These are phyloP conservation scores for Penicillium antarcticum DNA, from an alignment of 495 filamentous ascomycete species.

Conservation along the genomic window DNA sequence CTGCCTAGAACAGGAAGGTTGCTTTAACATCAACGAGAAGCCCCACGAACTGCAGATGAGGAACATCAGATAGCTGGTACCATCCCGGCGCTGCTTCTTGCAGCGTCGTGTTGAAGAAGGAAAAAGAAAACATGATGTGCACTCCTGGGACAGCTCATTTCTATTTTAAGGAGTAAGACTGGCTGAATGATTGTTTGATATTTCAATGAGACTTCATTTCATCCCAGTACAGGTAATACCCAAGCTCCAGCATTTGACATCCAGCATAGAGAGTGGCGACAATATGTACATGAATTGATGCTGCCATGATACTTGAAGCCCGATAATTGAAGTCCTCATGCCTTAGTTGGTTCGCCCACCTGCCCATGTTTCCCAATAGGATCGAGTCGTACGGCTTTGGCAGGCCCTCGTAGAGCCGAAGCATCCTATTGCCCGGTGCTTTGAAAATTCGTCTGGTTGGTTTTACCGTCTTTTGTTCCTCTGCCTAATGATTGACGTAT, in stretches of 20 bases:
- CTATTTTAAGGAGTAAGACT: background rate
- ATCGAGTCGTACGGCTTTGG: too few relatives aligned
- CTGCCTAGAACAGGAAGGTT: conserved; percentile 3
- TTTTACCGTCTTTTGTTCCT: too few relatives aligned
- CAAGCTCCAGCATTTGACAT: background rate
- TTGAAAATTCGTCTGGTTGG: too few relatives aligned
- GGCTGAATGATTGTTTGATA: conserved; percentile 2
- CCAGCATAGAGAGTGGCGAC: conserved; percentile 1
- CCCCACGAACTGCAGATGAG: conserved; percentile 3
- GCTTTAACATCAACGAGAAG: conserved; percentile 3
- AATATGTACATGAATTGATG: conserved; percentile 1
- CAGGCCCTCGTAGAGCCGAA: too few relatives aligned
- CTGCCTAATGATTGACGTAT: too few relatives aligned
- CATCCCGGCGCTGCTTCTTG: background rate
- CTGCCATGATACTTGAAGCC: too few relatives aligned
- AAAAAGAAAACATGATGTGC: background rate
- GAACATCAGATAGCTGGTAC: background rate
- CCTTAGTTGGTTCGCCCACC: background rate
- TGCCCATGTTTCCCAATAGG: too few relatives aligned
- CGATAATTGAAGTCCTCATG: conserved; percentile 1
- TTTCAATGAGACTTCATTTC: conserved; percentile 3
- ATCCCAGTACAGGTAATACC: background rate
- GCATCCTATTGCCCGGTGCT: too few relatives aligned
- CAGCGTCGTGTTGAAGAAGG: background rate
- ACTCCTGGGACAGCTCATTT: background rate